Conservation (phyloP, 495 filamentous ascomycete genomes). For the Delitschia confertaspora region DNA sequence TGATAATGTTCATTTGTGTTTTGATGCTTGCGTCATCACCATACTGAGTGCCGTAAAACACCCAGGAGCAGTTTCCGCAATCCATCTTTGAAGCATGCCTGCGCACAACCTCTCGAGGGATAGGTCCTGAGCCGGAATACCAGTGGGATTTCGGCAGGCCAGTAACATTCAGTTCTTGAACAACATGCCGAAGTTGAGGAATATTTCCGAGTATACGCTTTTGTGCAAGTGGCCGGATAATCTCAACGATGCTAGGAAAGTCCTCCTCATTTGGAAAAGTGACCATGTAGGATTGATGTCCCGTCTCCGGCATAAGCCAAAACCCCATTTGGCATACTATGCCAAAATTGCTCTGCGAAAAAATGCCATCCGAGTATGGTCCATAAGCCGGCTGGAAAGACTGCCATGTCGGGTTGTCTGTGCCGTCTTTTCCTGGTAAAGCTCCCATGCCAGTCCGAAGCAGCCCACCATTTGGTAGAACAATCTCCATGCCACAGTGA, state of each 20-base stretch:
- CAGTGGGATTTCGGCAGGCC: conserved; percentile 36
- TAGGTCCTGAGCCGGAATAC: conserved; percentile 36
- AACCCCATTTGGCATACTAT: conserved; percentile 55
- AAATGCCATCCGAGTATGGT: conserved; percentile 49
- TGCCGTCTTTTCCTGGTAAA: conserved; percentile 35
- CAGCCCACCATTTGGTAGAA: conserved; percentile 47
- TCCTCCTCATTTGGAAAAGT: conserved; percentile 46
- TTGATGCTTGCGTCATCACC: conserved; percentile 40
- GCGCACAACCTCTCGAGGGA: conserved; percentile 31
- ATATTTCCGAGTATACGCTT: conserved; percentile 45
- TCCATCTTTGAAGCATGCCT: conserved; percentile 18
- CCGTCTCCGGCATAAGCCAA: conserved; percentile 46
- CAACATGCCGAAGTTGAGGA: conserved; percentile 42
- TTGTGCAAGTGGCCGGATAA: conserved; percentile 43
- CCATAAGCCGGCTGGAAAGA: conserved; percentile 50
- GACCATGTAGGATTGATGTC: conserved; percentile 45
- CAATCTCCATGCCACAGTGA: conserved; percentile 42
- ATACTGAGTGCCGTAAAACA: conserved; percentile 49
- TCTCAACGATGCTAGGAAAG: conserved; percentile 44
- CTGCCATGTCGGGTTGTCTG: conserved; percentile 37
- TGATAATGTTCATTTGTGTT: conserved; percentile 40
- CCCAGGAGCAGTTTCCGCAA: conserved; percentile 38
- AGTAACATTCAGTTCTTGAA: conserved; percentile 41
- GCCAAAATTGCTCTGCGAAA: conserved; percentile 49
- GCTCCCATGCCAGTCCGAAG: conserved; percentile 54